Evolutionary conservation across 306 rosid genomes (phyloP), one percentile per base, ranked within the genome.

Genomic region (Bauhinia variegata): DNA sequence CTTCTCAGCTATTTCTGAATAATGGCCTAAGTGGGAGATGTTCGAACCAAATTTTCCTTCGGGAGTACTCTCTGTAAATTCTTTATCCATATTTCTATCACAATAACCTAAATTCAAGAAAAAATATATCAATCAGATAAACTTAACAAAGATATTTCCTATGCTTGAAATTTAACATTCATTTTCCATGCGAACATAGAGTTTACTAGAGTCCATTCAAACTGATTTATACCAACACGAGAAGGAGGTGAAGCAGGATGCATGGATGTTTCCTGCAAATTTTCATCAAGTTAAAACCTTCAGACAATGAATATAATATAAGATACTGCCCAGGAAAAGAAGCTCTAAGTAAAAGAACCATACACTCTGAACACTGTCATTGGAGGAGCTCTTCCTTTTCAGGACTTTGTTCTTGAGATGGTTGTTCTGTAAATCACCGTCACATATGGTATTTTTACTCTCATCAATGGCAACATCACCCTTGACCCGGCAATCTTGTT

Each of bases 1-100:
- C 71, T 81, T 88, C 86, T 78, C 87, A 34, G 99, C 87, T 88
- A 93, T 80, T 73, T 84, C 81, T 28, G 96, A 88, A 71, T 93
- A 93, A 34, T 74, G 75, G 53, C 78, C 78, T 70, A 90, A 47
- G 66, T 85, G 99, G 64, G 99, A 90, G 74, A 93, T 93, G 59
- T 90, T 83, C 61, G 92, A 78, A 67, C 92, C 91, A 44, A 90
- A 90, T 18, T 88, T 91, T 62, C 11, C 72, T 57, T 79, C 75
- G 15, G 56, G 58, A 58, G 52, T 69, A 37, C 51, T 47, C 52
- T 73, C 76, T 52, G 56, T 16, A 53, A 19, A n/a, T 73, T 78
- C 49, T 66, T 37, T 60, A 13, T 76, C 71, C 51, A 34, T 60
- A 7, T 57, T 63, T 65, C 60, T 41, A 68, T 81, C 79, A 54